Conservation (phyloP, 2,329 filamentous ascomycete genomes). For the Rhexocercosporidium sp. region DNA sequence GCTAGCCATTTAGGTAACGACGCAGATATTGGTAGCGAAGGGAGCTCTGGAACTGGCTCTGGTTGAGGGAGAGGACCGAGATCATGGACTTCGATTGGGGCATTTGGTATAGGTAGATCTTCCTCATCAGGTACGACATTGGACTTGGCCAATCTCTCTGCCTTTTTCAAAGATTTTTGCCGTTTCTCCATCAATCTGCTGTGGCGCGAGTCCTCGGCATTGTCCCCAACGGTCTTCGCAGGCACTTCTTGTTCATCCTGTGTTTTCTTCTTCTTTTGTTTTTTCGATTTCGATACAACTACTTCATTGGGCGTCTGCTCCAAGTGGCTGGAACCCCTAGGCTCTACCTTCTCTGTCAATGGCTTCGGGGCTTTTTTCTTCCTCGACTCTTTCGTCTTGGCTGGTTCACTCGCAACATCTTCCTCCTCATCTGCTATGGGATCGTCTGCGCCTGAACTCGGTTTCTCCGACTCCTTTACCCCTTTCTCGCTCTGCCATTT, state of each 20-base stretch:
- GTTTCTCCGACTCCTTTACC: not conserved
- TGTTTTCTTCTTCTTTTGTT: conserved; percentile 24
- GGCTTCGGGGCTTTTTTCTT: not conserved
- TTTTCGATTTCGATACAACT: conserved; percentile 13
- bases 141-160: conserved; percentile 48
- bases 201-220: conserved; percentile 30
- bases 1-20: conserved; percentile 83
- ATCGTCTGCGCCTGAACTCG: not conserved
- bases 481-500: not conserved
- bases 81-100: conserved; percentile 63
- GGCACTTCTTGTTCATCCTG: conserved; percentile 3
- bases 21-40: conserved; percentile 70
- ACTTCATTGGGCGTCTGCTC: not conserved
- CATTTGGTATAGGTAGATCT: conserved; percentile 39
- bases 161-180: conserved; percentile 58
- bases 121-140: conserved; percentile 38
- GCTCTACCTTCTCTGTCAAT: not conserved
- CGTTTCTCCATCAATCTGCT: conserved; percentile 60
- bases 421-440: not conserved
- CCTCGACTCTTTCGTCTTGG: conserved; percentile 3
- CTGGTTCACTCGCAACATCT: not conserved
- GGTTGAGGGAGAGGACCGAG: conserved; percentile 85
- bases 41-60: conserved; percentile 60
- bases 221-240: not conserved
- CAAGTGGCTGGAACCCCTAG: not conserved